Evolutionary conservation across 106 monocot species (phyloP).

Genomic region (Amphibolis antarctica): DNA sequence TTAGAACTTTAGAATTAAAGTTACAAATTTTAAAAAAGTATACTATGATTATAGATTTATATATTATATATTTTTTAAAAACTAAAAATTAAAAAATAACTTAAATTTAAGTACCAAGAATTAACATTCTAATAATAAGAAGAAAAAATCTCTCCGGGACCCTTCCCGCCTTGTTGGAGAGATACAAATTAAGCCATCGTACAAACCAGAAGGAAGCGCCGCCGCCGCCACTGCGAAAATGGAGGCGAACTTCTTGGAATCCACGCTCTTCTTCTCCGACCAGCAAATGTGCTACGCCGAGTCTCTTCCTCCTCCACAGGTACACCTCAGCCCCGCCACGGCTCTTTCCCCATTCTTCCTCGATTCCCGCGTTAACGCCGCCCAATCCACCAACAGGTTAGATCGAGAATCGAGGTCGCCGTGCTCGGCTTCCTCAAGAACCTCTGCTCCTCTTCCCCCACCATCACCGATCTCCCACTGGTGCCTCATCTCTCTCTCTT

Average conservation of each 20-base stretch:
- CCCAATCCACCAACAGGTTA: conserved; percentile 24
- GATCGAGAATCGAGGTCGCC: conserved; percentile 72
- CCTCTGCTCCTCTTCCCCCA: conserved; percentile 40
- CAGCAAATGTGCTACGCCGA: conserved; percentile 82
- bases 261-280: conserved; percentile 75
- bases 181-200: too few species aligned
- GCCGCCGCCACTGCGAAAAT: background rate
- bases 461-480: conserved; percentile 50
- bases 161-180: too few species aligned
- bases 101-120: too few species aligned
- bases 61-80: too few species aligned
- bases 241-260: conserved; percentile 29
- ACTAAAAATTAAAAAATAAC: too few species aligned
- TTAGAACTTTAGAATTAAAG: too few species aligned
- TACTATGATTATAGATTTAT: too few species aligned
- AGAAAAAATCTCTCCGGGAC: too few species aligned
- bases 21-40: too few species aligned
- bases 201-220: too few species aligned
- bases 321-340: background rate
- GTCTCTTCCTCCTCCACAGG: conserved; percentile 57
- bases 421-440: conserved; percentile 64
- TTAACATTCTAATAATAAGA: too few species aligned
- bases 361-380: background rate
- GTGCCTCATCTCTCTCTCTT: conserved; percentile 23
- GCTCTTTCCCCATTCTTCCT: background rate